A percentile compares a stretch with the other conserved stretches of the same genome.
Conservation (phyloP, 768 basidiomycete species). For the Leccinum rimulosum region DNA sequence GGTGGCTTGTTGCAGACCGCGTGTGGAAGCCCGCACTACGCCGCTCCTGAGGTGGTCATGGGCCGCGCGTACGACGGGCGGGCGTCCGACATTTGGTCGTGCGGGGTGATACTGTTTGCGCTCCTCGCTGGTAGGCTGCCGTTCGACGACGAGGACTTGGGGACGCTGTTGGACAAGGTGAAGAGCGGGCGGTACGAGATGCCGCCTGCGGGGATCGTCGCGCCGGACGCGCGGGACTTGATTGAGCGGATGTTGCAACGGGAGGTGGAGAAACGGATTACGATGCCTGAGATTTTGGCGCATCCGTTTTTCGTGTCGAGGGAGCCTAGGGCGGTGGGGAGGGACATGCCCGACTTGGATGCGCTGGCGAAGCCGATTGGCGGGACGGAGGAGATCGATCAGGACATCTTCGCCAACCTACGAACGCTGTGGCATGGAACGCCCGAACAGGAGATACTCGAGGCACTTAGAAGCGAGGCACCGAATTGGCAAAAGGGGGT, state of each 20-base stretch:
- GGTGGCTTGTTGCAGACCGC: constrained; percentile 70
- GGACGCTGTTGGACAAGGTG: constrained; percentile 77
- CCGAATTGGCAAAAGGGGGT: constrained; percentile 96
- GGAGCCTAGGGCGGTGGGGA: constrained; percentile 41
- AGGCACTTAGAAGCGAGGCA: constrained; percentile 59
- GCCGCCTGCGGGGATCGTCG: constrained; percentile 57
- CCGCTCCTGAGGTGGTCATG: constrained; percentile 86
- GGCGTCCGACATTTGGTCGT: constrained; percentile 95
- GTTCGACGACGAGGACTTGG: constrained; percentile 87
- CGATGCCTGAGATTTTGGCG: constrained; percentile 71
- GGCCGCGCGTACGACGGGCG: constrained; percentile 83
- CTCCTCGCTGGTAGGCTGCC: constrained; percentile 86
- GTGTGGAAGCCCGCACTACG: constrained; percentile 95
- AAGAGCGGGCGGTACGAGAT: constrained; percentile 69
- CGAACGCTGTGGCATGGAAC: constrained; percentile 89
- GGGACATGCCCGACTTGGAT: constrained; percentile 57
- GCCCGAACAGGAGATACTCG: constrained; percentile 68
- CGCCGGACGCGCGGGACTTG: constrained; percentile 69
- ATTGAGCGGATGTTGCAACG: constrained; percentile 78
- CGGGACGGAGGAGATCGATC: constrained; percentile 67
- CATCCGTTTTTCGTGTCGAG: constrained; percentile 78
- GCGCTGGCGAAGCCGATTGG: constrained; percentile 69
- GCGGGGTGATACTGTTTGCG: constrained; percentile 89
- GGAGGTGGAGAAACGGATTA: constrained; percentile 73
- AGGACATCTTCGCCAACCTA: constrained; percentile 86